These are phyloP conservation scores for Gloeostereum incarnatum DNA, from an alignment of 768 basidiomycete genomes.

Conservation along the genomic window DNA sequence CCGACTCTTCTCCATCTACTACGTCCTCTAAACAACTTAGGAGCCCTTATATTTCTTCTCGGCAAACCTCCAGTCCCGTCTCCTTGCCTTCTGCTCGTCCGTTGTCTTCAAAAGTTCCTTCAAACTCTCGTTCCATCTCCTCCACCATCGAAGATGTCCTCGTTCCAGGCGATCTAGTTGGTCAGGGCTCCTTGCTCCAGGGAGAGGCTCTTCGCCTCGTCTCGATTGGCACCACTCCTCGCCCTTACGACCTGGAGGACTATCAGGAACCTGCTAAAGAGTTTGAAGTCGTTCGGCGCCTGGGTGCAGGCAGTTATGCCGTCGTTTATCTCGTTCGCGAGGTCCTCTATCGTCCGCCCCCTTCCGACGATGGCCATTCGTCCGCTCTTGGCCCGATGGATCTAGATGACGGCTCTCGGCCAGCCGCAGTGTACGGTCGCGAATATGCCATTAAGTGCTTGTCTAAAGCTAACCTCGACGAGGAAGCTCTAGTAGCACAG, in stretches of 20 bases:
- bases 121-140: constrained; percentile 18
- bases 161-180: constrained; percentile 63
- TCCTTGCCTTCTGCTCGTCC: constrained; percentile 15
- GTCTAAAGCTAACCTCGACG: constrained; percentile 87
- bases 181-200: constrained; percentile 55
- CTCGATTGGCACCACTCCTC: constrained; percentile 28
- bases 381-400: constrained; percentile 49
- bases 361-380: constrained; percentile 48
- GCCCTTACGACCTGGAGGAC: constrained; percentile 20
- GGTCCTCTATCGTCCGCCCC: constrained; percentile 39
- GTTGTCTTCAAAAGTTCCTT: constrained; percentile 16
- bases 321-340: constrained; percentile 90
- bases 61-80: constrained; percentile 19
- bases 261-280: constrained; percentile 45
- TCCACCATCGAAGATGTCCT: constrained; percentile 55
- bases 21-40: constrained; percentile 25
- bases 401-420: constrained; percentile 28
- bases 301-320: constrained; percentile 88
- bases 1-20: constrained; percentile 14
- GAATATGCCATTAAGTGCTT: constrained; percentile 95
- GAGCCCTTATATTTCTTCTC: constrained; percentile 28
- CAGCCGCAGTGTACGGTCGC: constrained; percentile 52
- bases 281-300: constrained; percentile 78
- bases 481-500: constrained; percentile 82
- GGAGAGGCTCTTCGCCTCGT: constrained; percentile 59